Evolutionary conservation across 2,329 filamentous ascomycete species (phyloP).

Genomic region (Dothistroma septosporum): DNA sequence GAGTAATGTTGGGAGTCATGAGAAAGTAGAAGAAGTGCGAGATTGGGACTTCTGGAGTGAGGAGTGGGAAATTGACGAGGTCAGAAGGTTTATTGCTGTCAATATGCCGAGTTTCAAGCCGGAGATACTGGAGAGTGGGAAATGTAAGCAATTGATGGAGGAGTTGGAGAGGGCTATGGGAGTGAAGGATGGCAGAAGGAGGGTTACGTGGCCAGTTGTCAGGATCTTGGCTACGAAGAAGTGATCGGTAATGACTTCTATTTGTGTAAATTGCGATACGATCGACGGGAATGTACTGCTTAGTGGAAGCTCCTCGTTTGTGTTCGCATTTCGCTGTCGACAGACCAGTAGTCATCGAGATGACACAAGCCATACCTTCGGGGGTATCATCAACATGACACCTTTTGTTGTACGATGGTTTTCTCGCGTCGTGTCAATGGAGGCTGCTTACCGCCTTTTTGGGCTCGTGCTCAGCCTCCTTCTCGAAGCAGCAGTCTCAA

Average conservation of each 20-base stretch:
- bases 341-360: too few relatives aligned
- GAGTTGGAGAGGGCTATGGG: neutral
- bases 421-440: too few relatives aligned
- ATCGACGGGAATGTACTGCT: too few relatives aligned
- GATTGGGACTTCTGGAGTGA: neutral
- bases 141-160: neutral
- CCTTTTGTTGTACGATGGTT: too few relatives aligned
- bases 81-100: neutral
- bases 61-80: neutral
- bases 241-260: neutral
- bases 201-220: neutral
- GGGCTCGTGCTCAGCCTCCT: neutral
- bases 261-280: too few relatives aligned
- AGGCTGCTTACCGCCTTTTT: neutral
- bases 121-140: neutral
- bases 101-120: neutral
- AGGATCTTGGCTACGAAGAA: neutral
- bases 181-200: neutral
- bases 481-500: neutral
- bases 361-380: too few relatives aligned
- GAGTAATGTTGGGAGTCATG: neutral
- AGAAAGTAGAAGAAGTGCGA: neutral
- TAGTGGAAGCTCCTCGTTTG: too few relatives aligned
- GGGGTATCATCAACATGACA: too few relatives aligned
- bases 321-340: too few relatives aligned